Evolutionary conservation across 2,329 filamentous ascomycete genomes (phyloP), one percentile per base, ranked within the genome.

Genomic region (Fusarium sp.): DNA sequence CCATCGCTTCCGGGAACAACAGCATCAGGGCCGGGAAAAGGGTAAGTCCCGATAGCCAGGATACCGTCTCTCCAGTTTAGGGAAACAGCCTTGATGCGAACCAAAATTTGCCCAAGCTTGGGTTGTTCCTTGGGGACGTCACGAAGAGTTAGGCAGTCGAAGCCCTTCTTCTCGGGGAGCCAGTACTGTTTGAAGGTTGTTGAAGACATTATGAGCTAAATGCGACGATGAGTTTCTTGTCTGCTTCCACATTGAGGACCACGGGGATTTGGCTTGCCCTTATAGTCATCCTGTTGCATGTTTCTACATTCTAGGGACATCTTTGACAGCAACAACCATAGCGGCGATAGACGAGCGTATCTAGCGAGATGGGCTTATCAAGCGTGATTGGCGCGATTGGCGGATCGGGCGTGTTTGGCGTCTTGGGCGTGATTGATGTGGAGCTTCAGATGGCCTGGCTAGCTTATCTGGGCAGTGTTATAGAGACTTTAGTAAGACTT

Each of bases 41-140:
- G 62, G 12, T 65, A 65, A 2, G 57, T 61, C 15, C 62, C 57
- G 15, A 65, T 44, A 16, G 62, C 62, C 9, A 65, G 46, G 23
- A 65, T 61, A 5, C 51, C 57, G 10, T 65, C 62, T 28, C 62
- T 56, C 62, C 57, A 65, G 57, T 65, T 65, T 6, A 65, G 18
- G 5, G 62, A 65, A 8, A 57, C 57, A 7, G 51, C 62, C 46
- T 65, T 65, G 37, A 65, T 34, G 4, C 51, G 57, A 13, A 65
- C 62, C 27, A 65, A 52, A 28, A 65, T 61, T 48, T 65, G 62
- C 1, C 62, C 57, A 18, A 65, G 47, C 30, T 61, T 65, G 9
- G 51, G 62, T 13, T 37, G 28, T 41, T 62, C 31, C 36, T 55
- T 65, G 12, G 46, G 51, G 30, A 65, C 62, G 12, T 57, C 12